Base-by-base conservation (phyloP, 129 eudicot species). In the Rutidosis leptorrhynchoides region DNA sequence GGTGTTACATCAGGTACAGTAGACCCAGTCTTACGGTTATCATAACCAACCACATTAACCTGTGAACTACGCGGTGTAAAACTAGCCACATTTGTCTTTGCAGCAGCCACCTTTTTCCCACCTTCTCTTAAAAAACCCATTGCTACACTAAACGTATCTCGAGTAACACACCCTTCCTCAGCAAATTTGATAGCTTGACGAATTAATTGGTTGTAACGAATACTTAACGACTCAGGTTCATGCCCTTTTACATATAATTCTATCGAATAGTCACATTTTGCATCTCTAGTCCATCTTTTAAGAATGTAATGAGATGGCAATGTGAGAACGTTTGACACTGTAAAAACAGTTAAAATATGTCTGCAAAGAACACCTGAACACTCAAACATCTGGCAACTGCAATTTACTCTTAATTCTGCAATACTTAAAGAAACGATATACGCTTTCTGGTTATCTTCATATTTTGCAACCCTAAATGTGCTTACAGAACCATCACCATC, bases 311-410 rank as follows among this genome's bases (percentile, higher is more conserved):
- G 95, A 24, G 97, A 77, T 20, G 97, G 97, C 62, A 90, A 71
- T 17, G 87, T 90, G 59, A 90, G 89, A 27, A 90, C 82, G 76
- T 87, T 90, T 55, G 97, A 78, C 30, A 90, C 97, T 15, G 97
- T 90, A 67, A 90, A 90, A 70, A 90, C 97, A 11, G 97, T 90
- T 76, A 90, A 74, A 68, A 90, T 80, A 79, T 90, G 97, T 57
- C 93, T 78, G 66, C 97, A 90, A 48, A 90, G 83, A 69, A 90
- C 79, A 22, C 97, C 97, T 9, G 84, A 82, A 75, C 85, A 77
- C 77, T 90, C 97, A 74, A 87, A 90, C 97, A 87, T 87, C 63
- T 76, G 89, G 74, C 95, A 90, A 74, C 97, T 90, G 81, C 97
- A 90, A 76, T 71, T 76, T 53, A 93, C 95, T 67, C 75, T 83